Evolutionary conservation across 208 protist genomes (phyloP), one percentile per base, ranked within the genome.

Genomic region (Crithidia mellificae): DNA sequence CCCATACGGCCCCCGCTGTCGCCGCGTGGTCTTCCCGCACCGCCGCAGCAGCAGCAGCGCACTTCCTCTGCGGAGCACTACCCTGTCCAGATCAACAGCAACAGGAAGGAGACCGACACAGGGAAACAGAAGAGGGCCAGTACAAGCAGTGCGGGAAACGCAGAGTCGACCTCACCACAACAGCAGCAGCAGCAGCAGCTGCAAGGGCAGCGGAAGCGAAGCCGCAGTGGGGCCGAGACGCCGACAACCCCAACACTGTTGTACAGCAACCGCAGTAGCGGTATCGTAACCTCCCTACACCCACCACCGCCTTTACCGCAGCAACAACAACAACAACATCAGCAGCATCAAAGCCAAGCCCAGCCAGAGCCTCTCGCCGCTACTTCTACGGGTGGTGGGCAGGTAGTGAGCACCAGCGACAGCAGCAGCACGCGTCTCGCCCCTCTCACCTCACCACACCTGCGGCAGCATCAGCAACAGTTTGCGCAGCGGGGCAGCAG

Each of bases 261-360:
- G 29, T 69, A 59, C 61, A 68, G 59, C 59, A 66, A 74, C 22
- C 68, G 59, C 14, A 74, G 61, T 46, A 75, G 61, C 46, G 53
- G 44, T 0, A 17, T 20, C 1, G 25, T 51, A 1, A 58, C 52
- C 30, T 64, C 69, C 19, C 61, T 53, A 20, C 54, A 47, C 41
- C 53, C n/a, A n/a, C n/a, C n/a, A n/a, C n/a, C n/a, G n/a, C n/a
- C n/a, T n/a, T n/a, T n/a, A n/a, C n/a, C n/a, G n/a, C n/a, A n/a
- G n/a, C n/a, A n/a, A n/a, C n/a, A n/a, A n/a, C n/a, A n/a, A n/a
- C n/a, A n/a, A n/a, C n/a, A n/a, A n/a, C n/a, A n/a, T n/a, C n/a
- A n/a, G n/a, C n/a, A n/a, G n/a, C n/a, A n/a, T n/a, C n/a, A n/a
- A n/a, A n/a, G n/a, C n/a, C n/a, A n/a, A n/a, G n/a, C n/a, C n/a